These are phyloP conservation scores for Zoysia japonica DNA, from an alignment of 176 grass and related monocot species.

Conservation along the genomic window DNA sequence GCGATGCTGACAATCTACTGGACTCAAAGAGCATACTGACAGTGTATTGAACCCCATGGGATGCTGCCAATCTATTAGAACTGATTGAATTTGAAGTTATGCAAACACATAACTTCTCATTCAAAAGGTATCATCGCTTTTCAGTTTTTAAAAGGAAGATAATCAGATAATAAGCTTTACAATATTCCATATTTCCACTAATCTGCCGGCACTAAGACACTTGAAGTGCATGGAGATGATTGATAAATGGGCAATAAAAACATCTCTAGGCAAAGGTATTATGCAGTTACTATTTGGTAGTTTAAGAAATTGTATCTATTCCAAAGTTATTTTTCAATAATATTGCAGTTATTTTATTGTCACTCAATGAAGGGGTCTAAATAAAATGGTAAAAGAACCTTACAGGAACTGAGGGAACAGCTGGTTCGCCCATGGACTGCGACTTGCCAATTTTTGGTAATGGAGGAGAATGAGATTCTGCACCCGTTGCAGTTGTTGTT, in stretches of 20 bases:
- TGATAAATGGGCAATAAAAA: conserved; percentile 20
- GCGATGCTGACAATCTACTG: not conserved
- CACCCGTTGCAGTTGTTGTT: conserved; percentile 47
- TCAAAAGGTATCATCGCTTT: not conserved
- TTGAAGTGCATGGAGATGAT: conserved; percentile 19
- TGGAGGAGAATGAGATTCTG: conserved; percentile 79
- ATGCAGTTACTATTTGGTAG: conserved; percentile 11
- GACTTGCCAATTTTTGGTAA: conserved; percentile 58
- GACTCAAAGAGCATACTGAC: not conserved
- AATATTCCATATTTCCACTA: not conserved
- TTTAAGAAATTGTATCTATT: not conserved
- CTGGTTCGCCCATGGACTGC: conserved; percentile 51
- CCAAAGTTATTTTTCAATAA: not conserved
- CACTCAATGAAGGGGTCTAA: conserved; percentile 24
- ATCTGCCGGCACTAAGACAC: not conserved
- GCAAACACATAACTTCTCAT: conserved; percentile 6
- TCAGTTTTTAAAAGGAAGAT: not conserved
- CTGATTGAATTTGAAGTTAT: not conserved
- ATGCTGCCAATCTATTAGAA: not conserved
- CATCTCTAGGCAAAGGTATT: conserved; percentile 1
- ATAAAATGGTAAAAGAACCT: conserved; percentile 45
- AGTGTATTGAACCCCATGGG: not conserved
- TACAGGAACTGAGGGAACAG: conserved; percentile 62
- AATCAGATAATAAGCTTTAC: not conserved
- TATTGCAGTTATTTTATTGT: not conserved